phyloP scores from a whole-genome alignment of 257 asterid genomes.

The Capsicum rhomboideum region DNA sequence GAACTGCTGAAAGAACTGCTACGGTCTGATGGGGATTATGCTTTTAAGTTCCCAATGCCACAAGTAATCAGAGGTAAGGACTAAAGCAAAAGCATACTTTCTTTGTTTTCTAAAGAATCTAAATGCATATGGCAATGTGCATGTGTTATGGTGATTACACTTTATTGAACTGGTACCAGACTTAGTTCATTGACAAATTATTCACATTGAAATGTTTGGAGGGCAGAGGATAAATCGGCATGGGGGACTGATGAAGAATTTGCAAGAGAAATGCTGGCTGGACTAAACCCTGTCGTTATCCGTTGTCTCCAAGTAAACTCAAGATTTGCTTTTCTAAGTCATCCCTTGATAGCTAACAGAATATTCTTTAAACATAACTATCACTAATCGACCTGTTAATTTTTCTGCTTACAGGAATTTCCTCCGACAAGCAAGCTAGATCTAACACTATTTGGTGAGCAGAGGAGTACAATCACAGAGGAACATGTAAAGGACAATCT shows the following conservation, averaged over 20 bases:
- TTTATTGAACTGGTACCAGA: background rate
- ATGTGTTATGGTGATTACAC: background rate
- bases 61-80: slow-evolving; percentile 42
- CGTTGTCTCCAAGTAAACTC: slow-evolving; percentile 34
- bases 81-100: background rate
- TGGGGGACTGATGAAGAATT: slow-evolving; percentile 79
- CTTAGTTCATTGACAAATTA: background rate
- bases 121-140: background rate
- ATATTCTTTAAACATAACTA: background rate
- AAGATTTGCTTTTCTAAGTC: background rate
- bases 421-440: slow-evolving; percentile 49
- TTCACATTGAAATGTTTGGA: background rate
- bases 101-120: background rate
- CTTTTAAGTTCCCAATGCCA: slow-evolving; percentile 51
- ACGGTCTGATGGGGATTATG: slow-evolving; percentile 38
- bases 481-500: slow-evolving; percentile 28
- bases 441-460: slow-evolving; percentile 33
- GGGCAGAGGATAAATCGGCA: slow-evolving; percentile 41
- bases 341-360: background rate
- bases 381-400: background rate
- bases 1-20: slow-evolving; percentile 41
- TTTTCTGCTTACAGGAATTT: slow-evolving; percentile 28
- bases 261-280: slow-evolving; percentile 63
- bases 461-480: slow-evolving; percentile 25
- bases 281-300: slow-evolving; percentile 52